These are phyloP conservation scores for Fraxinus ornus DNA, from an alignment of 305 asterid species.

Conservation along the genomic window DNA sequence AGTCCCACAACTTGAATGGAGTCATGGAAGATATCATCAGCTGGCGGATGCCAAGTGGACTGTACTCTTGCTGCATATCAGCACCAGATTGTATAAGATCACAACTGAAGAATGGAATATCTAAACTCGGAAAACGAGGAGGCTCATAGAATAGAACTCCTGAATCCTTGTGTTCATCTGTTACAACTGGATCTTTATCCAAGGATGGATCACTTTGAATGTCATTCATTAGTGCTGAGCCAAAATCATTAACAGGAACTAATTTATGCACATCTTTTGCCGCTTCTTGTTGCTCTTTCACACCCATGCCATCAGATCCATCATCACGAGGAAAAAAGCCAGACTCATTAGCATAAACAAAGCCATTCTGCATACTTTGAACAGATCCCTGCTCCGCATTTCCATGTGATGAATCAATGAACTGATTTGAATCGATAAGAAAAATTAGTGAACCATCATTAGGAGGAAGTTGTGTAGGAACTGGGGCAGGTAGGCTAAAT, in stretches of 20 bases:
- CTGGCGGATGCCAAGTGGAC: slow-evolving; percentile 97
- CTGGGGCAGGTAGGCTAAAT: slow-evolving; percentile 33
- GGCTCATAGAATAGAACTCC: slow-evolving; percentile 88
- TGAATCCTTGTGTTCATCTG: slow-evolving; percentile 48
- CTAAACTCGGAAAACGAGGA: slow-evolving; percentile 98
- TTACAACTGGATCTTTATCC: slow-evolving; percentile 30
- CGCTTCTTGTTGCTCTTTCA: slow-evolving; percentile 17
- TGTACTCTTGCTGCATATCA: slow-evolving; percentile 87
- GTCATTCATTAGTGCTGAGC: slow-evolving; percentile 33
- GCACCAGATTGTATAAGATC: slow-evolving; percentile 76
- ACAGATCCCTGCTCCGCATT: slow-evolving; percentile 37
- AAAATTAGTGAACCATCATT: slow-evolving; percentile 43
- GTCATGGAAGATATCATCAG: slow-evolving; percentile 85
- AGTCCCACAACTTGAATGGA: slow-evolving; percentile 89
- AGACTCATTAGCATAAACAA: slow-evolving; percentile 41
- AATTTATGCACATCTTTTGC: slow-evolving; percentile 46
- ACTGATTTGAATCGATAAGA: slow-evolving; percentile 38
- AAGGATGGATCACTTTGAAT: slow-evolving; percentile 33
- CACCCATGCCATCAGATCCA: slow-evolving; percentile 22
- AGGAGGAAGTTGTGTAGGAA: slow-evolving; percentile 39
- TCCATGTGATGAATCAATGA: slow-evolving; percentile 39
- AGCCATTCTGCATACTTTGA: slow-evolving; percentile 38
- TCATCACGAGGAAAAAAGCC: slow-evolving; percentile 42
- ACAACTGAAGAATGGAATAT: slow-evolving; percentile 86
- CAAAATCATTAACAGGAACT: slow-evolving; percentile 65